Base-by-base conservation (phyloP, 2,329 filamentous ascomycete genomes). In the Colletotrichum sp. region DNA sequence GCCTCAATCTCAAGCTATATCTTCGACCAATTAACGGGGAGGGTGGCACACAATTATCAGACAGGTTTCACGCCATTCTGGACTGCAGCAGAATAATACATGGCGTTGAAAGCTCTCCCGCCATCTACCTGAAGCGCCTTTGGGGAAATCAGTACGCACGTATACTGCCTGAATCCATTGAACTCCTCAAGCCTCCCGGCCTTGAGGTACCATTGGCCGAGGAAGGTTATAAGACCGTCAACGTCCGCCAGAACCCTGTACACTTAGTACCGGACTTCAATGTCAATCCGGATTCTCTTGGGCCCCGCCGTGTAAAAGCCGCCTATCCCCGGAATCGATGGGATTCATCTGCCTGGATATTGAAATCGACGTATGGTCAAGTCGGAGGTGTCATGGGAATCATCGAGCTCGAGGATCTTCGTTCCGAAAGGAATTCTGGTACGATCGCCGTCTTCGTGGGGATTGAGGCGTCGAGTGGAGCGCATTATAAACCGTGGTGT, bases 11-110 rank as follows among this genome's bases (percentile, higher is more conserved):
- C 10, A 48, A 13, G n/a, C 4, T 48, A 48, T 48, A 48, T 22
- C n/a, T 48, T 48, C 43, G 43, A 13, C 43, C 43, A 5, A 48
- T 12, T 6, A 2, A 22, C 0, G 8, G 10, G 1, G 10, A 4
- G 43, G 10, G 10, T 12, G n/a, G 0, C 6, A 1, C 3, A 0
- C n/a, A n/a, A 13, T 0, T 2, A 13, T 13, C 43, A 9, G 43
- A 48, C n/a, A 48, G 10, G 10, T 48, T 48, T 1, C n/a, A 48
- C n/a, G 43, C 43, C 43, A 52, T 52, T 22, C n/a, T 52, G 6
- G 43, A 52, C 10, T 52, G 43, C 3, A 52, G 43, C 43, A 52
- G 43, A 5, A 52, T 3, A 13, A 13, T 52, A 13, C 6, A 13
- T 13, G 43, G 43, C 4, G 10, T 52, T 3, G n/a, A 52, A 2